Percentiles rank a stretch among this genome's conserved stretches.
Conservation (phyloP, 2,329 filamentous ascomycete species). For the Pyrenochaeta sp. region DNA sequence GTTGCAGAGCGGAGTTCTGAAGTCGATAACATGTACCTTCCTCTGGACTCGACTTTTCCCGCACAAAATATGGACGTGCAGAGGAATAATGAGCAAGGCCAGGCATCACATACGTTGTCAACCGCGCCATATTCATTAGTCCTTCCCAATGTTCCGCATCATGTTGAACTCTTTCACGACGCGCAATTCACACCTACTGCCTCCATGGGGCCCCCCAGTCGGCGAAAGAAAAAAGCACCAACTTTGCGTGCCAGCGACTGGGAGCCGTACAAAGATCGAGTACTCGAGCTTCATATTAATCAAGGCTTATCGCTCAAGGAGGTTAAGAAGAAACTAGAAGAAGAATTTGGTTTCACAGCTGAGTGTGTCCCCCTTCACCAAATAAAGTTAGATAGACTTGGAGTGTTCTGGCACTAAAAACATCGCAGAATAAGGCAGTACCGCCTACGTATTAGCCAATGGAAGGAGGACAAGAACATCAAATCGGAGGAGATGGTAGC, state of each 20-base stretch:
- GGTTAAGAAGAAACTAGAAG: conserved; percentile 16
- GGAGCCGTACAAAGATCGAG: conserved; percentile 26
- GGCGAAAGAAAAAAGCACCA: conserved; percentile 27
- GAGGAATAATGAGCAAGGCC: too few relatives aligned
- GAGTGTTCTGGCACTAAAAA: neutral
- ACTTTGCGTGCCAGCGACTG: conserved; percentile 28
- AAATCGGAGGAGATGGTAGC: conserved; percentile 31
- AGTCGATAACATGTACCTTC: too few relatives aligned
- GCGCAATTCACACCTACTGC: neutral
- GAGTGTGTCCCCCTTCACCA: conserved; percentile 18
- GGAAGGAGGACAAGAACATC: conserved; percentile 29
- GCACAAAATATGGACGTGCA: too few relatives aligned
- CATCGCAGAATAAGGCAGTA: conserved; percentile 20
- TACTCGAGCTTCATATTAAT: conserved; percentile 17
- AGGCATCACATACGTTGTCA: too few relatives aligned
- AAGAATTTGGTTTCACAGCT: conserved; percentile 20
- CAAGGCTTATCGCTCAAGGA: conserved; percentile 10
- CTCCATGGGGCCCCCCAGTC: conserved; percentile 22
- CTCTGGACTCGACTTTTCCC: too few relatives aligned
- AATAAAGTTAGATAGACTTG: too few relatives aligned
- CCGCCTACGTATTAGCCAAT: conserved; percentile 22
- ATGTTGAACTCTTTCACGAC: too few relatives aligned
- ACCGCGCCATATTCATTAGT: too few relatives aligned
- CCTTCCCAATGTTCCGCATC: too few relatives aligned
- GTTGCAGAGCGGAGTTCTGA: too few relatives aligned